Evolutionary conservation across 2,329 filamentous ascomycete genomes (phyloP).

Genomic region (Verticillium klebahnii): DNA sequence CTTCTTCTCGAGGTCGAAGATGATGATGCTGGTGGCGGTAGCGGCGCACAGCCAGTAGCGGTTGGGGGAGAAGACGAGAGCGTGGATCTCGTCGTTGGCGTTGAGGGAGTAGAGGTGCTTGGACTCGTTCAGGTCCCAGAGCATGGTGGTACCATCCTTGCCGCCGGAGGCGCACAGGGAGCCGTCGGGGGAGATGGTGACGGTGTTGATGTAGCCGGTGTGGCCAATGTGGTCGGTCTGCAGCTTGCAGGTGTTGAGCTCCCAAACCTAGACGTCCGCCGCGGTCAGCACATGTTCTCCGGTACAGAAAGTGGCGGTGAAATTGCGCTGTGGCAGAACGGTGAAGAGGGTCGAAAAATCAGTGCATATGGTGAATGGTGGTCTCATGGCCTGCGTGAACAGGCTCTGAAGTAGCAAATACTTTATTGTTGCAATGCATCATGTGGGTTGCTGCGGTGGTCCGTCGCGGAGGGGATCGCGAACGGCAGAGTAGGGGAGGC

Average conservation of each 20-base stretch:
- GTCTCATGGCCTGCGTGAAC: slow-evolving; percentile 84
- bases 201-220: slow-evolving; percentile 99
- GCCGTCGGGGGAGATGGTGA: slow-evolving; percentile 99
- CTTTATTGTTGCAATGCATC: slow-evolving; percentile 87
- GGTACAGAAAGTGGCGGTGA: background rate
- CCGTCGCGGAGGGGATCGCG: background rate
- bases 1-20: slow-evolving; percentile 99
- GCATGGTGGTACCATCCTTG: slow-evolving; percentile 99
- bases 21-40: slow-evolving; percentile 96
- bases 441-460: slow-evolving; percentile 41
- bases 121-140: slow-evolving; percentile 99
- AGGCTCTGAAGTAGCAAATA: slow-evolving; percentile 99
- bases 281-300: slow-evolving; percentile 18
- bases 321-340: background rate
- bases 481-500: slow-evolving; percentile 5
- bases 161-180: slow-evolving; percentile 98
- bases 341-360: slow-evolving; percentile 42
- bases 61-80: slow-evolving; percentile 99
- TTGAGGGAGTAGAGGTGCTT: slow-evolving; percentile 99
- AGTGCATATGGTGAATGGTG: slow-evolving; percentile 84
- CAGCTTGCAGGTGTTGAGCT: slow-evolving; percentile 97
- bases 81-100: slow-evolving; percentile 99
- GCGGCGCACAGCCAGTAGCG: slow-evolving; percentile 99
- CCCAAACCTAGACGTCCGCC: slow-evolving; percentile 74
- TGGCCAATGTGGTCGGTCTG: slow-evolving; percentile 99